Evolutionary conservation across 371 early-diverging fungal species (phyloP).

Genomic region (Encephalitozoon hellem): DNA sequence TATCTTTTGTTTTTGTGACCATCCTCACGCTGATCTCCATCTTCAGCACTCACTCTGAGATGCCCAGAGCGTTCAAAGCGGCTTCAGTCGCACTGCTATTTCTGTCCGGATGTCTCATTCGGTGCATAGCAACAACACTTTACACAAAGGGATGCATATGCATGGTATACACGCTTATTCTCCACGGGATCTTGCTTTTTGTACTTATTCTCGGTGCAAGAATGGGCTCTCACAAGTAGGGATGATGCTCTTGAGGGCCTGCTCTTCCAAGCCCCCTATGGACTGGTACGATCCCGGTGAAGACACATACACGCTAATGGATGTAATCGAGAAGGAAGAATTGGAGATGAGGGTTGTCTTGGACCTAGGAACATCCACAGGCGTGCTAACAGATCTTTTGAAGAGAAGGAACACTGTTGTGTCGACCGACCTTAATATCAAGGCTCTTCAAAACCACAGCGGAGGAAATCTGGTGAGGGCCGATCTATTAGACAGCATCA

Average conservation of each 20-base stretch:
- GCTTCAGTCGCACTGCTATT: not conserved
- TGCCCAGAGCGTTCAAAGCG: not conserved
- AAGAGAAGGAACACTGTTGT: conserved; percentile 32
- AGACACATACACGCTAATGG: conserved; percentile 50
- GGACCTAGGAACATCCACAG: conserved; percentile 47
- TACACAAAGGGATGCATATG: not conserved
- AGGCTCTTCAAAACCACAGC: conserved; percentile 32
- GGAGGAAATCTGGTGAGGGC: conserved; percentile 30
- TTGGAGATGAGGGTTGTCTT: conserved; percentile 21
- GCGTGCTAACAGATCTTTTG: conserved; percentile 23
- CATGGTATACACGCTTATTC: not conserved
- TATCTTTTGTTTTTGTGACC: not conserved
- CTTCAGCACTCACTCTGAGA: not conserved
- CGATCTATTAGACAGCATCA: conserved; percentile 32
- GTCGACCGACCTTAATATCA: conserved; percentile 39
- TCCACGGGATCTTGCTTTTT: not conserved
- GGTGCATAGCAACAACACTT: not conserved
- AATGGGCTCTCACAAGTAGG: not conserved
- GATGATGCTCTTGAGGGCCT: not conserved
- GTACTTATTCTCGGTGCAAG: not conserved
- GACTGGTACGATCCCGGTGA: conserved; percentile 54
- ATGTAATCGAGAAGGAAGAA: conserved; percentile 24
- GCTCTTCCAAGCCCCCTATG: not conserved
- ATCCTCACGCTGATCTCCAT: not conserved
- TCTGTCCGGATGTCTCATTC: not conserved